Conservation (phyloP, 768 basidiomycete genomes). For the Naematelia encephala region DNA sequence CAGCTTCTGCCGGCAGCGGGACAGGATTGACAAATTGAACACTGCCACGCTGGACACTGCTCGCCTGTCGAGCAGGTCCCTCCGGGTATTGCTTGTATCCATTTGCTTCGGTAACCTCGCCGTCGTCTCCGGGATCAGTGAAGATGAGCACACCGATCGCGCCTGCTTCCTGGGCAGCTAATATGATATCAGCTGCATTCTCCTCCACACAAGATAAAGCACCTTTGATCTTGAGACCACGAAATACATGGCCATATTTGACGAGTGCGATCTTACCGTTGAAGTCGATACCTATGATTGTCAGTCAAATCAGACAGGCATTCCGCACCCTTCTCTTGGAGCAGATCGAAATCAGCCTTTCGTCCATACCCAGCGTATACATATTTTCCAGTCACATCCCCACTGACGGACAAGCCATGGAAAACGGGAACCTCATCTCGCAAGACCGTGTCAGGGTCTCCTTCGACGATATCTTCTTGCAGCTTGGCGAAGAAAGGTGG, state of each 20-base stretch:
- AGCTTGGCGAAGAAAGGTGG: constrained; percentile 67
- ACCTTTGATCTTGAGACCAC: constrained; percentile 72
- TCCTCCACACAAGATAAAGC: background rate
- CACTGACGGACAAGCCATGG: constrained; percentile 77
- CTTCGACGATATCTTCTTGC: constrained; percentile 67
- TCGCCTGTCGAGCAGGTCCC: constrained; percentile 69
- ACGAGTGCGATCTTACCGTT: constrained; percentile 73
- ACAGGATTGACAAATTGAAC: constrained; percentile 60
- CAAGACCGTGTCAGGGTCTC: constrained; percentile 71
- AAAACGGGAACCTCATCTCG: constrained; percentile 70
- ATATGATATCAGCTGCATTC: background rate
- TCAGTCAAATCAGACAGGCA: background rate
- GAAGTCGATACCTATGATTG: constrained; percentile 62
- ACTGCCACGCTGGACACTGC: constrained; percentile 72
- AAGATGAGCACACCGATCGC: constrained; percentile 71
- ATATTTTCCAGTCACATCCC: constrained; percentile 58
- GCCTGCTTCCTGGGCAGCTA: constrained; percentile 73
- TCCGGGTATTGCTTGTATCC: constrained; percentile 73
- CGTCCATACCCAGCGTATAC: constrained; percentile 78
- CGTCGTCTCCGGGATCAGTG: constrained; percentile 81
- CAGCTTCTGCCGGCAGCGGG: background rate
- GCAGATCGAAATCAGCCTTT: constrained; percentile 68
- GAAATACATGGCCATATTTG: constrained; percentile 68
- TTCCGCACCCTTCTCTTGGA: constrained; percentile 57
- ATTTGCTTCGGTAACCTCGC: constrained; percentile 68